These are phyloP conservation scores for Apiotrichum akiyoshidainum DNA, from an alignment of 1,284 basidiomycete species.

Conservation along the genomic window DNA sequence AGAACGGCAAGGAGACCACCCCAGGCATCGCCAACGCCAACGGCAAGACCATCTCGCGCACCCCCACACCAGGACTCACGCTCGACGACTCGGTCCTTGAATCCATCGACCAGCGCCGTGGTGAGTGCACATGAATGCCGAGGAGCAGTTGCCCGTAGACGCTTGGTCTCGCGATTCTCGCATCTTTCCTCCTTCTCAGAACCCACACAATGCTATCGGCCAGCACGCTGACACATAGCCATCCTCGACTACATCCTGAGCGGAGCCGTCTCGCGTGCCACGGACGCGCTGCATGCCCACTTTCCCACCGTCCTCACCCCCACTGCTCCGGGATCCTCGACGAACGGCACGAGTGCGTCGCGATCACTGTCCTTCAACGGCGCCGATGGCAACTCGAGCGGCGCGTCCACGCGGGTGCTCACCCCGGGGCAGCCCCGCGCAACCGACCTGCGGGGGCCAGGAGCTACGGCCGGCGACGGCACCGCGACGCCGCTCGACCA, in stretches of 20 bases:
- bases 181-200: not conserved
- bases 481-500: constrained; percentile 11
- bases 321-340: not conserved
- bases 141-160: not conserved
- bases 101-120: constrained; percentile 35
- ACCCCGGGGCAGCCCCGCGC: too few species aligned
- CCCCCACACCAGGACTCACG: constrained; percentile 2
- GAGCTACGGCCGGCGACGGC: not conserved
- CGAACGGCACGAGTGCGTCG: not conserved
- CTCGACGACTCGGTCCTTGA: constrained; percentile 25
- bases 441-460: not conserved
- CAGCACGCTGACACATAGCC: constrained; percentile 14
- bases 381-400: not conserved
- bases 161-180: not conserved
- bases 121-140: constrained; percentile 21
- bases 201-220: too few species aligned
- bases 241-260: constrained; percentile 44
- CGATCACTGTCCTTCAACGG: constrained; percentile 2
- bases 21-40: not conserved
- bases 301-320: constrained; percentile 38
- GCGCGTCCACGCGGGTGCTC: not conserved
- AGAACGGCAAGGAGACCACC: not conserved
- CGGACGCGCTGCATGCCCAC: constrained; percentile 35
- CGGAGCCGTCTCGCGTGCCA: constrained; percentile 37
- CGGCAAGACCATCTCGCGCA: not conserved